These are phyloP conservation scores for Boletus vinaceobasis DNA, from an alignment of 768 basidiomycete genomes.

Conservation along the genomic window DNA sequence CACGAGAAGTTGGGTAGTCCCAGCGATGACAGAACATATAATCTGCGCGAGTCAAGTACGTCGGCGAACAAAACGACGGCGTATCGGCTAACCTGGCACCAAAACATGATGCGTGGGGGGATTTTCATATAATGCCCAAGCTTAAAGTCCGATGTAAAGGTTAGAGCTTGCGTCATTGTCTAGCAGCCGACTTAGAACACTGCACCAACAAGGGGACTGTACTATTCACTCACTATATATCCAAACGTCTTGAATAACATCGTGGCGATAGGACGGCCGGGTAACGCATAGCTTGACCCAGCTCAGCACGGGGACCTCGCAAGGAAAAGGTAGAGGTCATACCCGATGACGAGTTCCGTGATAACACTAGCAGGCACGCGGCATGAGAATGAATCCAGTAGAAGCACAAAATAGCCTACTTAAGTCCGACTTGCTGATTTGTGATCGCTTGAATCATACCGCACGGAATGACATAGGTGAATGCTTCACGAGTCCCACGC, in stretches of 20 bases:
- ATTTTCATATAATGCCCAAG: constrained; percentile 66
- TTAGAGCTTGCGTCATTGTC: constrained; percentile 47
- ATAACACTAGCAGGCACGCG: constrained; percentile 47
- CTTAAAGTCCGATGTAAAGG: constrained; percentile 75
- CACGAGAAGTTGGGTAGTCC: constrained; percentile 71
- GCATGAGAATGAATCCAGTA: constrained; percentile 1
- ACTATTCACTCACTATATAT: constrained; percentile 46
- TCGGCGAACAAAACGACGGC: neutral
- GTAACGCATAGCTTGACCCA: constrained; percentile 52
- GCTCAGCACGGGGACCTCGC: neutral
- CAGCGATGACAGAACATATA: constrained; percentile 62
- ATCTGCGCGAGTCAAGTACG: constrained; percentile 35
- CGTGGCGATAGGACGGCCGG: constrained; percentile 75
- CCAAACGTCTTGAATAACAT: constrained; percentile 89
- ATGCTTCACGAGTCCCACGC: constrained; percentile 23
- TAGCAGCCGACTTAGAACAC: neutral
- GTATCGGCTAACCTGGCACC: constrained; percentile 45
- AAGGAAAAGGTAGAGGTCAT: neutral
- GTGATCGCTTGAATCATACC: constrained; percentile 70
- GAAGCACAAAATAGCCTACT: constrained; percentile 27
- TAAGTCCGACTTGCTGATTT: constrained; percentile 73
- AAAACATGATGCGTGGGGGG: constrained; percentile 72
- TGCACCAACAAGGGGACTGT: neutral
- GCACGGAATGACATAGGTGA: constrained; percentile 48
- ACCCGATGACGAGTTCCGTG: constrained; percentile 75